Evolutionary conservation across 2,329 filamentous ascomycete species (phyloP).

Genomic region (Pestalotiopsis fici): DNA sequence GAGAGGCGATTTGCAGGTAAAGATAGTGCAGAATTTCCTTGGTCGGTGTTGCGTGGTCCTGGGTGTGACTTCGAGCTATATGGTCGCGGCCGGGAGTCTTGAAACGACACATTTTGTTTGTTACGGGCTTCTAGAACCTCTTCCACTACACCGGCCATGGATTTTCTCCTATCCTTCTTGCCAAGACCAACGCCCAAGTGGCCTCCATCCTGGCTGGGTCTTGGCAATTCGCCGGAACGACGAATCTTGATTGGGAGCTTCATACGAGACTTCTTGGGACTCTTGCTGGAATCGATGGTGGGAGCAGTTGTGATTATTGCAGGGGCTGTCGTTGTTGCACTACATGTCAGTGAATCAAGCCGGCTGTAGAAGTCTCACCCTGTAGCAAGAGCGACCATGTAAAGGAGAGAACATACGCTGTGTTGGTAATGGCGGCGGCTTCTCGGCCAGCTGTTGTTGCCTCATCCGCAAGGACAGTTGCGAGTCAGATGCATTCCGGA

Average conservation of each 20-base stretch:
- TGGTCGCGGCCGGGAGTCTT: constrained; percentile 49
- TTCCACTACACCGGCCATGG: constrained; percentile 32
- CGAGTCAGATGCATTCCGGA: constrained; percentile 91
- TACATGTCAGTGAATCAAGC: background rate
- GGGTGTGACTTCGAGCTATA: constrained; percentile 24
- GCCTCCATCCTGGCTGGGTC: constrained; percentile 29
- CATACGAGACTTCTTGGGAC: constrained; percentile 59
- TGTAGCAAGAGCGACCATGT: background rate
- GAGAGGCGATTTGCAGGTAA: constrained; percentile 68
- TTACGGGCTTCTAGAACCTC: constrained; percentile 30
- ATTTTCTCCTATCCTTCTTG: constrained; percentile 44
- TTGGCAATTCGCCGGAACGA: constrained; percentile 50
- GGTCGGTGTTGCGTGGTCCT: constrained; percentile 60
- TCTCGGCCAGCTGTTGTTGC: constrained; percentile 59
- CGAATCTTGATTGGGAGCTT: constrained; percentile 55
- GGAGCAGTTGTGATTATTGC: constrained; percentile 92
- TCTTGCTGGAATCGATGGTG: constrained; percentile 61
- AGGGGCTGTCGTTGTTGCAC: constrained; percentile 45
- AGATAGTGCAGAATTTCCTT: constrained; percentile 61
- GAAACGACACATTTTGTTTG: constrained; percentile 55
- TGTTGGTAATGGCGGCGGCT: constrained; percentile 55
- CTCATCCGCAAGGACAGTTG: constrained; percentile 79
- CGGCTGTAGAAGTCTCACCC: background rate
- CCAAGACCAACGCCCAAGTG: constrained; percentile 17
- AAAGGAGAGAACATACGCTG: constrained; percentile 46